A percentile compares a stretch with the other conserved stretches of the same genome.
Conservation (phyloP, 768 basidiomycete species). For the Mycena latifolia region DNA sequence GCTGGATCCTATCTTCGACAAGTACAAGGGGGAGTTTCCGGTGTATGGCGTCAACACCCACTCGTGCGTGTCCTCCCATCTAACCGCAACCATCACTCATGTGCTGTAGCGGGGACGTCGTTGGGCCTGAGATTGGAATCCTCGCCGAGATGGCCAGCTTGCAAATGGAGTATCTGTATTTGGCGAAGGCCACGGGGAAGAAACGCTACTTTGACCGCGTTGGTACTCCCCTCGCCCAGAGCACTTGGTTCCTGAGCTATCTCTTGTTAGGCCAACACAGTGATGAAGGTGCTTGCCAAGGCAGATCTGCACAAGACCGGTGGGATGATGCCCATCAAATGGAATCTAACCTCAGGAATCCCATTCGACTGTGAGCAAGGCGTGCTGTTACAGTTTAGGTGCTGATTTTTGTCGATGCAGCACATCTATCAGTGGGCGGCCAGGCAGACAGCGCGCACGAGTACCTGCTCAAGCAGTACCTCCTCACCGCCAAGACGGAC, state of each 20-base stretch:
- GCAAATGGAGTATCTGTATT: constrained; percentile 88
- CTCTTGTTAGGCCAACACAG: constrained; percentile 54
- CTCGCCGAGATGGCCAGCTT: constrained; percentile 88
- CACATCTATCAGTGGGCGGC: constrained; percentile 70
- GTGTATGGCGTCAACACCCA: constrained; percentile 76
- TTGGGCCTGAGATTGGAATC: constrained; percentile 52
- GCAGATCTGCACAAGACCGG: constrained; percentile 60
- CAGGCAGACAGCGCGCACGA: constrained; percentile 83
- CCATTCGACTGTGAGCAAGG: constrained; percentile 59
- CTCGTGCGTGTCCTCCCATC: constrained; percentile 53
- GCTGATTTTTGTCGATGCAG: constrained; percentile 38
- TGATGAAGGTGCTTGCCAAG: constrained; percentile 61
- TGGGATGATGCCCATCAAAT: constrained; percentile 75
- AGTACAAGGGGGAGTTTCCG: constrained; percentile 74
- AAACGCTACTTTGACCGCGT: constrained; percentile 71
- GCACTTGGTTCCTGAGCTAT: not conserved
- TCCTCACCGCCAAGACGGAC: constrained; percentile 75
- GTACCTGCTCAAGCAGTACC: constrained; percentile 80
- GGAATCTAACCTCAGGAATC: constrained; percentile 63
- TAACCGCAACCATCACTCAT: not conserved
- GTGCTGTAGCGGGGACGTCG: constrained; percentile 45
- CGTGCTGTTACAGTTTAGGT: constrained; percentile 1
- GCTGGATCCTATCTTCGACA: constrained; percentile 80
- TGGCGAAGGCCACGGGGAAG: constrained; percentile 83
- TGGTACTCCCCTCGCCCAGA: constrained; percentile 33